A percentile compares a stretch with the other conserved stretches of the same genome.
These are phyloP conservation scores for Fusarium sp. DNA, from an alignment of 2,329 filamentous ascomycete species.

Conservation along the genomic window DNA sequence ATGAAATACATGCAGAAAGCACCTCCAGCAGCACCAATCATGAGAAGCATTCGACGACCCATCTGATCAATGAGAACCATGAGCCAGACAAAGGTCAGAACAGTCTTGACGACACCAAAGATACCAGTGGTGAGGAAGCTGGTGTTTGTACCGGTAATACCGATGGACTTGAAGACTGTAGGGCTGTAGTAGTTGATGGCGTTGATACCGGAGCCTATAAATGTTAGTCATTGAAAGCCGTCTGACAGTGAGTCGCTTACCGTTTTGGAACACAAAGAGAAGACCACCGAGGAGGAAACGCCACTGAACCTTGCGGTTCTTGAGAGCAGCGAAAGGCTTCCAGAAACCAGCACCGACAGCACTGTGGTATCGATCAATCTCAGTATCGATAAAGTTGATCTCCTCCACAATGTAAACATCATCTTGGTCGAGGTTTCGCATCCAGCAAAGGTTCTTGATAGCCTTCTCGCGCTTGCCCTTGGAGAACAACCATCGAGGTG, in stretches of 20 bases:
- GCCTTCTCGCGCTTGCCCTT: constrained; percentile 70
- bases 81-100: constrained; percentile 75
- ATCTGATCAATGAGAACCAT: constrained; percentile 73
- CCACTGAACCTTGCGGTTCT: constrained; percentile 70
- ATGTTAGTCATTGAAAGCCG: constrained; percentile 14
- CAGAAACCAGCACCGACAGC: constrained; percentile 79
- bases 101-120: constrained; percentile 81
- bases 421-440: constrained; percentile 66
- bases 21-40: constrained; percentile 72
- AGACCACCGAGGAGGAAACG: constrained; percentile 79
- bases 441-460: constrained; percentile 70
- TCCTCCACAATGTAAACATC: constrained; percentile 80
- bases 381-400: constrained; percentile 75
- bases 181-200: constrained; percentile 79
- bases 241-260: constrained; percentile 46
- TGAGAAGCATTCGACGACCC: constrained; percentile 68
- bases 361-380: constrained; percentile 71
- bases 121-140: constrained; percentile 74
- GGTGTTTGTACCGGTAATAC: constrained; percentile 58
- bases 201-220: constrained; percentile 71
- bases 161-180: constrained; percentile 59
- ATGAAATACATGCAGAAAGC: constrained; percentile 74
- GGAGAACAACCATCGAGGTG: constrained; percentile 76
- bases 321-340: constrained; percentile 73
- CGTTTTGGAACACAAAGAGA: constrained; percentile 85